phyloP scores from a whole-genome alignment of 1,139 yeast species.

The Groenewaldozyma sp. region DNA sequence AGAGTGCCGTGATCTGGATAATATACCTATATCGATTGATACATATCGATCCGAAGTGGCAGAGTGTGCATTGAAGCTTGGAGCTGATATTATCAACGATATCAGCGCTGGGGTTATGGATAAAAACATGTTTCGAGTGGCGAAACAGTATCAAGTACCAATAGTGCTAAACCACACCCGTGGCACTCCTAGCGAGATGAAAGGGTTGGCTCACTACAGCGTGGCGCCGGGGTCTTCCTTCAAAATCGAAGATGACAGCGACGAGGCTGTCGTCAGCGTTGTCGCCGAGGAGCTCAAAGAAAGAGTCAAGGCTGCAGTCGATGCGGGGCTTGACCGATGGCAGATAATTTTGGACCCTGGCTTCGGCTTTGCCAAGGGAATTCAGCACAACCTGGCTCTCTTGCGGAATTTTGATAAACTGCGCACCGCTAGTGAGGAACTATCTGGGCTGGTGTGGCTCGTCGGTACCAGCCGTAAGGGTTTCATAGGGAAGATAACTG shows the following conservation, averaged over 20 bases:
- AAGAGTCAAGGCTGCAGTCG: slow-evolving; percentile 49
- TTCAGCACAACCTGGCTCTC: slow-evolving; percentile 56
- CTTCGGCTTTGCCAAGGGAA: slow-evolving; percentile 79
- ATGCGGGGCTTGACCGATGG: slow-evolving; percentile 71
- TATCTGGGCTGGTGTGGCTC: slow-evolving; percentile 49
- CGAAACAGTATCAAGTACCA: slow-evolving; percentile 58
- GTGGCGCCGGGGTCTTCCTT: slow-evolving; percentile 27
- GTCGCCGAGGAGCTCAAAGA: slow-evolving; percentile 59
- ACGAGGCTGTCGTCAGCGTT: slow-evolving; percentile 33
- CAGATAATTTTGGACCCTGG: slow-evolving; percentile 93
- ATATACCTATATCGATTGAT: slow-evolving; percentile 62
- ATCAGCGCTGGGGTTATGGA: slow-evolving; percentile 78
- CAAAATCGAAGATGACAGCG: slow-evolving; percentile 15
- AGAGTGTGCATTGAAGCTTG: slow-evolving; percentile 51
- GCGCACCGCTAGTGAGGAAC: slow-evolving; percentile 26
- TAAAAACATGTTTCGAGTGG: slow-evolving; percentile 51
- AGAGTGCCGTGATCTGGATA: slow-evolving; percentile 31
- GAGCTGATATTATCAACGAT: slow-evolving; percentile 90
- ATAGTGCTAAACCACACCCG: slow-evolving; percentile 79
- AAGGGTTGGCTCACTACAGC: slow-evolving; percentile 45
- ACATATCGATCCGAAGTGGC: slow-evolving; percentile 79
- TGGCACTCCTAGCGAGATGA: slow-evolving; percentile 75
- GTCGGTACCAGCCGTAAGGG: slow-evolving; percentile 84
- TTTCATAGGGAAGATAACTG: slow-evolving; percentile 69
- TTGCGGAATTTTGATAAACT: slow-evolving; percentile 42